phyloP scores from a whole-genome alignment of 1,284 basidiomycete genomes.

The Volvariella surrecta region DNA sequence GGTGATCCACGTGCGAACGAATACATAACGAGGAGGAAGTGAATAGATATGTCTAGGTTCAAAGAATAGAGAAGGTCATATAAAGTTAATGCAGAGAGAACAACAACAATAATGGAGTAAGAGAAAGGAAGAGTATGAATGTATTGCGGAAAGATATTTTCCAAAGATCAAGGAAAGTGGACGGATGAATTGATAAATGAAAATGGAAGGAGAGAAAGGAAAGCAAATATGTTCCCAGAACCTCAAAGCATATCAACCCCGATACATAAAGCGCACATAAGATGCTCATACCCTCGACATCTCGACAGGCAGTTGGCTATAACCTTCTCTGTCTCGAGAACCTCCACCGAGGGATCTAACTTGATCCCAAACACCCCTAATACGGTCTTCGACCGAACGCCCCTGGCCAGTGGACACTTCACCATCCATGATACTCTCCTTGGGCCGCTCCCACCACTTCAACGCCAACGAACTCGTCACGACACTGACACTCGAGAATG shows the following conservation, averaged over 20 bases:
- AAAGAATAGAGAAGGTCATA: no score
- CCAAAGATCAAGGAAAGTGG: neutral
- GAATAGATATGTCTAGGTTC: no score
- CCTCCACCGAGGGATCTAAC: conserved; percentile 34
- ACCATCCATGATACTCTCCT: conserved; percentile 59
- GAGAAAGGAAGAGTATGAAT: no score
- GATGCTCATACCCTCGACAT: conserved; percentile 31
- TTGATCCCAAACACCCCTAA: conserved; percentile 37
- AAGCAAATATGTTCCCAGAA: neutral
- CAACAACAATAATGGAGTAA: no score
- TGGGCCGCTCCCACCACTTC: conserved; percentile 78
- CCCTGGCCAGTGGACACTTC: conserved; percentile 22
- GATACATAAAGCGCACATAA: neutral
- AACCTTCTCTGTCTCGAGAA: conserved; percentile 35
- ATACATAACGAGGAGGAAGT: no score
- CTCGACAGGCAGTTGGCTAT: conserved; percentile 65
- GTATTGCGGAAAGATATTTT: no score
- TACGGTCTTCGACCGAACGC: conserved; percentile 21
- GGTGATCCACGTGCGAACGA: no score
- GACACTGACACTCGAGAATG: conserved; percentile 93
- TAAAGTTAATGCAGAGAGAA: no score
- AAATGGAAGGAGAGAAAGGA: neutral
- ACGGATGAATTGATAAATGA: neutral
- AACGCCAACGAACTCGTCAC: conserved; percentile 86
- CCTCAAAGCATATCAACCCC: no score